A percentile compares a stretch with the other conserved stretches of the same genome.
Evolutionary conservation across 495 filamentous ascomycete species (phyloP).

Genomic region (Bacidia rubella): DNA sequence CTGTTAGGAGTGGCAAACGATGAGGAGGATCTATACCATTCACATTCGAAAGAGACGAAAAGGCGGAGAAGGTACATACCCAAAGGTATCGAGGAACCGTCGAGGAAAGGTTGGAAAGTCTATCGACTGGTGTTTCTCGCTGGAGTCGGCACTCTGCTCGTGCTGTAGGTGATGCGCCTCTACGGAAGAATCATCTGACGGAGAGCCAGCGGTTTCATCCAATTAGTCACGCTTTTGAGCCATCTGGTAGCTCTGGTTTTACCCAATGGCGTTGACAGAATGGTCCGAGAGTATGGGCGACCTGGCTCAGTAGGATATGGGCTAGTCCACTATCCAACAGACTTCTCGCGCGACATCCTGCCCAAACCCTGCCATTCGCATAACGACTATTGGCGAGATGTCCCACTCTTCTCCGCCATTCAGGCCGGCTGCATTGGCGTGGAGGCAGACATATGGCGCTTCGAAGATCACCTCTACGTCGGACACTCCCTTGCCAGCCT

Average conservation of each 20-base stretch:
- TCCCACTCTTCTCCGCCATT: conserved; percentile 56
- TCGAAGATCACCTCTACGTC: conserved; percentile 52
- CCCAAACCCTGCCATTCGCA: conserved; percentile 69
- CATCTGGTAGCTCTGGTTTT: conserved; percentile 40
- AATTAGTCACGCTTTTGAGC: conserved; percentile 37
- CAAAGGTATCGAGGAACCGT: neutral
- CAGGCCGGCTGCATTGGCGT: conserved; percentile 55
- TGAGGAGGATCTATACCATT: neutral
- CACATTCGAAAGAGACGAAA: neutral
- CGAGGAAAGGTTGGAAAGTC: neutral
- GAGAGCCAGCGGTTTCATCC: conserved; percentile 36
- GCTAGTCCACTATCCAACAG: conserved; percentile 54
- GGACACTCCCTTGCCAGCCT: conserved; percentile 40
- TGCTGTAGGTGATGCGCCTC: neutral
- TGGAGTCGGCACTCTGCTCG: neutral
- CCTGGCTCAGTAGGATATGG: conserved; percentile 33
- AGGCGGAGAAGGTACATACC: neutral
- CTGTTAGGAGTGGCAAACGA: neutral
- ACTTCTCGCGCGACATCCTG: conserved; percentile 56
- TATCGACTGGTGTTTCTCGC: neutral
- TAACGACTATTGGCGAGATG: conserved; percentile 77
- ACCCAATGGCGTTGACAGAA: conserved; percentile 40
- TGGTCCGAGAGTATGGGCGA: conserved; percentile 40
- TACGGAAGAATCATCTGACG: too few species aligned
- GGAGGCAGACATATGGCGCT: conserved; percentile 84